These are phyloP conservation scores for Flaveria bidentis DNA, from an alignment of 129 eudicot species.

Conservation along the genomic window DNA sequence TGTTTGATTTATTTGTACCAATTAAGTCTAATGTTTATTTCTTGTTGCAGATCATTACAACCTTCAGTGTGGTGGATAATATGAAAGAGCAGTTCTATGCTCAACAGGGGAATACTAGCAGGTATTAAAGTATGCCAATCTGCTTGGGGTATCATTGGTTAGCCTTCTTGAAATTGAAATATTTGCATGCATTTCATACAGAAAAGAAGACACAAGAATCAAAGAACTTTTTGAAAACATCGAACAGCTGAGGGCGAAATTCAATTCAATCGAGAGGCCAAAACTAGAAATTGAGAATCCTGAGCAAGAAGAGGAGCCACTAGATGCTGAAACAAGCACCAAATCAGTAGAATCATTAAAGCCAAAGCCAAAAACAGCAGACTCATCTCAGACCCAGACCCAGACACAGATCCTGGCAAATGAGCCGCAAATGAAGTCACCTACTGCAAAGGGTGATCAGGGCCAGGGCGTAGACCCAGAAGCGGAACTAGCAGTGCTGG, in stretches of 20 bases:
- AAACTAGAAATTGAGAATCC: constrained; percentile 69
- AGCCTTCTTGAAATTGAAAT: background rate
- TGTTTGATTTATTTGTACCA: background rate
- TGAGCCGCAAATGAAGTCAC: constrained; percentile 31
- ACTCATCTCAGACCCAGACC: constrained; percentile 25
- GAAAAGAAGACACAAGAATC: constrained; percentile 69
- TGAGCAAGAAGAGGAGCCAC: constrained; percentile 36
- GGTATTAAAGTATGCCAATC: constrained; percentile 38
- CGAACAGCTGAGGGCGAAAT: constrained; percentile 69
- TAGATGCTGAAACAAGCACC: constrained; percentile 39
- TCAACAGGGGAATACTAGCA: constrained; percentile 59
- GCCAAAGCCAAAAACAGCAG: constrained; percentile 12
- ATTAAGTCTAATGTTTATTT: background rate
- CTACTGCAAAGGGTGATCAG: constrained; percentile 43
- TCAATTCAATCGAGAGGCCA: constrained; percentile 88
- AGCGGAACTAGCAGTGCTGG: constrained; percentile 76
- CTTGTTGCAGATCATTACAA: constrained; percentile 66
- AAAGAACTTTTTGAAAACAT: constrained; percentile 73
- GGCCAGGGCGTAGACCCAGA: constrained; percentile 54
- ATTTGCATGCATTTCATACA: constrained; percentile 27
- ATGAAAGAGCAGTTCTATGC: constrained; percentile 84
- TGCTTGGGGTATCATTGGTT: background rate
- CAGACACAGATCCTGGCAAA: constrained; percentile 24
- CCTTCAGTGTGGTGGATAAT: constrained; percentile 93
- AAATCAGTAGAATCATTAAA: constrained; percentile 30